These are phyloP conservation scores for Osmanthus fragrans DNA, from an alignment of 257 asterid species.

Conservation along the genomic window DNA sequence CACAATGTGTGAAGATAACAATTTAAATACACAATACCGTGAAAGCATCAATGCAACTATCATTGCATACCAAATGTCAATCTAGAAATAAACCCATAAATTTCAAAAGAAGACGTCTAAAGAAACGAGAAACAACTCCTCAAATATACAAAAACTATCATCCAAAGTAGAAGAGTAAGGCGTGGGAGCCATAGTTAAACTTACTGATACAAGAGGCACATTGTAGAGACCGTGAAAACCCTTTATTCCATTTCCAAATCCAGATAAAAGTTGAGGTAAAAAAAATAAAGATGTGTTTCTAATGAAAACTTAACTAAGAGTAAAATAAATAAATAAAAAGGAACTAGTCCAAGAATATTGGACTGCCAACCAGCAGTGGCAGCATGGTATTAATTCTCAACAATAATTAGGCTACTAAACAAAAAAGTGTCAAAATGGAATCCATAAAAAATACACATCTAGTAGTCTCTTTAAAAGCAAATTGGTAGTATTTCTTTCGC, in stretches of 20 bases:
- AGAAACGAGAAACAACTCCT: conserved; percentile 8
- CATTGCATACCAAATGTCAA: background rate
- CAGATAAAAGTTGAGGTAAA: background rate
- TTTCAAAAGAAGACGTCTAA: conserved; percentile 10
- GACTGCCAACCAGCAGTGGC: background rate
- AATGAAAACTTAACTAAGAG: background rate
- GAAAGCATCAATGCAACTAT: background rate
- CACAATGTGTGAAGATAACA: conserved; percentile 14
- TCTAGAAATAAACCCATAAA: background rate
- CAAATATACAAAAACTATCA: background rate
- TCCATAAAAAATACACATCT: background rate
- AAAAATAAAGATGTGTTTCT: background rate
- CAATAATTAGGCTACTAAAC: background rate
- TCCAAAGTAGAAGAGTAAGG: background rate
- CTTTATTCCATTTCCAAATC: background rate
- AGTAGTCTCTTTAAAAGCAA: background rate
- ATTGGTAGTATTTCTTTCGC: background rate
- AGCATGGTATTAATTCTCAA: background rate
- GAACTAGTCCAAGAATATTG: background rate
- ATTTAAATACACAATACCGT: background rate
- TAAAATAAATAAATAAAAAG: no score
- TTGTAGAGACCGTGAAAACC: background rate
- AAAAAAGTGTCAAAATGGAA: background rate
- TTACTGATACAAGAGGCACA: background rate
- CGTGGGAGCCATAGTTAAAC: background rate